Percentiles rank a stretch among this genome's conserved stretches.
phyloP scores from a whole-genome alignment of 768 basidiomycete species.

The Leccinum uliginosum region DNA sequence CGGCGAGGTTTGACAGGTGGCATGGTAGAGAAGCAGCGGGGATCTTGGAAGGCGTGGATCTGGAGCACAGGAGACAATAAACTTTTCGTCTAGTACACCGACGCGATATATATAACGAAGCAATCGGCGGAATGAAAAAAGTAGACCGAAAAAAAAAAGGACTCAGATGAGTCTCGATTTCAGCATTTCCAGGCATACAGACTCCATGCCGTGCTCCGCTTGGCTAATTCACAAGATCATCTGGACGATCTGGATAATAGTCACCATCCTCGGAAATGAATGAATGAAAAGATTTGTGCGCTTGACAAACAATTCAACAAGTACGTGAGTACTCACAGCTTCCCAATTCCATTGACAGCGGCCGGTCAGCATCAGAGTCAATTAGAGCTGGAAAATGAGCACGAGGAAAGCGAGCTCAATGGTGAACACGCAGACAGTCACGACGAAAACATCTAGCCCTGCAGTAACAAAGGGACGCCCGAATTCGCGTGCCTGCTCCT shows the following conservation, averaged over 20 bases:
- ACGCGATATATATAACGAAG: neutral
- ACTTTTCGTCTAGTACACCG: conserved; percentile 2
- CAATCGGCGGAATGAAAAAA: neutral
- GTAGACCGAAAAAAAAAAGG: neutral
- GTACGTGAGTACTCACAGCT: conserved; percentile 7
- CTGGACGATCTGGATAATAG: conserved; percentile 5
- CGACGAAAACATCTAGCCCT: conserved; percentile 62
- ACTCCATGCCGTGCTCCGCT: conserved; percentile 6
- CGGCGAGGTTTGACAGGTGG: neutral
- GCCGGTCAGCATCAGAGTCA: neutral
- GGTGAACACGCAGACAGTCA: conserved; percentile 54
- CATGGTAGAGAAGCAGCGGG: conserved; percentile 9
- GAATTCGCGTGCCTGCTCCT: conserved; percentile 57
- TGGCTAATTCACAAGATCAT: conserved; percentile 14
- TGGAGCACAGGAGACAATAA: conserved; percentile 5
- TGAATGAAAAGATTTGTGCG: neutral
- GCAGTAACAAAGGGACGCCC: conserved; percentile 79
- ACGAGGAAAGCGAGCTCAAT: conserved; percentile 66
- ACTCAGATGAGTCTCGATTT: neutral
- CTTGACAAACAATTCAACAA: neutral
- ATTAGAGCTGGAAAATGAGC: conserved; percentile 43
- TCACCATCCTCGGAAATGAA: neutral
- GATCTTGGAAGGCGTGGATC: conserved; percentile 19
- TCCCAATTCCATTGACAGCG: conserved; percentile 13
- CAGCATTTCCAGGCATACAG: neutral